These are phyloP conservation scores for Chernovozyma sophiae-reginae DNA, from an alignment of 1,139 yeast species.

Conservation along the genomic window DNA sequence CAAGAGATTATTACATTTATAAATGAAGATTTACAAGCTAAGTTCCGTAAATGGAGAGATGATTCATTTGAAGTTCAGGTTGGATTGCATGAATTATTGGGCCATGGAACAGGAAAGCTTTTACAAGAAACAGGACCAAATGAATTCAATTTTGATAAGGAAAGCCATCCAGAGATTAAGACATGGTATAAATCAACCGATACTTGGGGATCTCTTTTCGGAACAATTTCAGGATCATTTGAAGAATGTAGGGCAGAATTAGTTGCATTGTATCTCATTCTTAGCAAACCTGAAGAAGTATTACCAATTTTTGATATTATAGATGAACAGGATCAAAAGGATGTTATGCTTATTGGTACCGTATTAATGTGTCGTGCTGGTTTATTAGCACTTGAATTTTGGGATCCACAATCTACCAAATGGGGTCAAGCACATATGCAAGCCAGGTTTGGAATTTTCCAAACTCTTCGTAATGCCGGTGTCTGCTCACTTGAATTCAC, in stretches of 20 bases:
- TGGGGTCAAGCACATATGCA: slow-evolving; percentile 99
- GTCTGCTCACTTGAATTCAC: slow-evolving; percentile 51
- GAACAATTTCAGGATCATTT: slow-evolving; percentile 76
- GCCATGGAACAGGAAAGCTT: slow-evolving; percentile 90
- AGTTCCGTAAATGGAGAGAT: slow-evolving; percentile 68
- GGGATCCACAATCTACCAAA: slow-evolving; percentile 75
- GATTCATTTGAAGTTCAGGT: slow-evolving; percentile 91
- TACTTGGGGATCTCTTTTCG: slow-evolving; percentile 87
- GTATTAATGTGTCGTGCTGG: slow-evolving; percentile 89
- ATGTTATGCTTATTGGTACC: slow-evolving; percentile 62
- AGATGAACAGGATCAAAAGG: slow-evolving; percentile 53
- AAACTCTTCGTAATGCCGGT: slow-evolving; percentile 68
- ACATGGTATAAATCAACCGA: slow-evolving; percentile 76
- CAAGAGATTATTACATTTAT: slow-evolving; percentile 72
- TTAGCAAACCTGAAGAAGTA: slow-evolving; percentile 55
- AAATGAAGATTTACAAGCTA: slow-evolving; percentile 43
- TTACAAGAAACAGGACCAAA: slow-evolving; percentile 63
- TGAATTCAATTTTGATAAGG: slow-evolving; percentile 64
- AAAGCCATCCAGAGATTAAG: slow-evolving; percentile 58
- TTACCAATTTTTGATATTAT: slow-evolving; percentile 70
- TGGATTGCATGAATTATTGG: slow-evolving; percentile 84
- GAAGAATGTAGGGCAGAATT: slow-evolving; percentile 93
- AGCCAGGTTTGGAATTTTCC: slow-evolving; percentile 82
- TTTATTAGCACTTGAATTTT: slow-evolving; percentile 71
- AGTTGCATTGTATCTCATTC: slow-evolving; percentile 77